Evolutionary conservation across 2,329 filamentous ascomycete species (phyloP).

Genomic region (Penicillium griseofulvum): DNA sequence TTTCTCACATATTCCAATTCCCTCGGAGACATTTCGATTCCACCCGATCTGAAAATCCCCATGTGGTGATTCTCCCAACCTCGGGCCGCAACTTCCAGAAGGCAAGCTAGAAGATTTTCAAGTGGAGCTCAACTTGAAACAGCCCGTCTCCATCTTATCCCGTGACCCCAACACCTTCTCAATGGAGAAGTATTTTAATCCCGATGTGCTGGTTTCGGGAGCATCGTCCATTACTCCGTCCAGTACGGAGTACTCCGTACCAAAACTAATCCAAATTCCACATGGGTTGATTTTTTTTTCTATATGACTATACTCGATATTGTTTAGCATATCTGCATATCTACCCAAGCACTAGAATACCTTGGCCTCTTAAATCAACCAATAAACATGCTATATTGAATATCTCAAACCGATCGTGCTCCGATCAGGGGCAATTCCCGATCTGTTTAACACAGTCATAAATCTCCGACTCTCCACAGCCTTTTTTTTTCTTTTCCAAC

Average conservation of each 20-base stretch:
- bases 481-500: slow-evolving; percentile 18
- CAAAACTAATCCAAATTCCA: neutral
- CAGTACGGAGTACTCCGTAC: neutral
- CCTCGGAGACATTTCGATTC: slow-evolving; percentile 1
- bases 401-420: neutral
- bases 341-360: neutral
- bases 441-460: neutral
- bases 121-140: slow-evolving; percentile 17
- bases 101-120: slow-evolving; percentile 11
- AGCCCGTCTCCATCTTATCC: slow-evolving; percentile 11
- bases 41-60: neutral
- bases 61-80: slow-evolving; percentile 9
- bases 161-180: slow-evolving; percentile 10
- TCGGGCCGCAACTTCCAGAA: slow-evolving; percentile 21
- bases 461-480: slow-evolving; percentile 16
- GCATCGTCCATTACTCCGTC: neutral
- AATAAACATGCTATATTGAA: neutral
- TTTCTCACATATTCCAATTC: neutral
- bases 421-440: neutral
- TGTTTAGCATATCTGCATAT: neutral
- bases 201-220: neutral
- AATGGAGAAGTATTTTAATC: neutral
- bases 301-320: neutral
- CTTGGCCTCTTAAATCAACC: neutral
- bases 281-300: neutral